Base-by-base conservation (phyloP, 106 monocot species). In the Vanilla planifolia region DNA sequence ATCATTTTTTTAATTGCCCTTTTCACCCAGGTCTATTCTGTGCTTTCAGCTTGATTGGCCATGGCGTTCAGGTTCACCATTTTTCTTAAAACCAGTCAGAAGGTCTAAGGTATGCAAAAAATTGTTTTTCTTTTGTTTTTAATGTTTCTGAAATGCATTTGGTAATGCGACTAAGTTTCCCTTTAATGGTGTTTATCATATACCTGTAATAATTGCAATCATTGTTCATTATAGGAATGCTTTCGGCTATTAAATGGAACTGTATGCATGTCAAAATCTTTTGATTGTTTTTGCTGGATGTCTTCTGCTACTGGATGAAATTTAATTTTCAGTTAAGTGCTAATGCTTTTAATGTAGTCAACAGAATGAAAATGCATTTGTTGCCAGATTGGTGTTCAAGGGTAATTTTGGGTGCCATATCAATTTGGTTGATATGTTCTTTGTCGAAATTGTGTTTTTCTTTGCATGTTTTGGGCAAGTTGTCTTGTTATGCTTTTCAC, bases 21-120 rank as follows among this genome's bases (percentile, higher is more conserved):
- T 43, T 62, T 53, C 29, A 53, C 3, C 13, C 26, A 98, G 96
- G 96, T 98, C 91, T 24, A 62, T 63, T 50, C 56, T 79, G 33
- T 98, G 87, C 58, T 85, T 98, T 71, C 75, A 75, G 48, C 84
- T 98, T 73, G 35, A 79, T 22, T 98, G 96, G 96, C 96, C 91
- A 23, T 98, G 90, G 96, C 63, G 62, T 5, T 60, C 73, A 25
- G 71, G 43, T 56, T 75, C 84, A 39, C 66, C 81, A 11, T 98
- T 98, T 77, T 91, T 98, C 59, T 72, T 60, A 23, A 87, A 85
- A 55, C 79, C 96, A 20, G 74, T 25, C 13, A 73, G 25, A 64
- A 67, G 48, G 41, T 36, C 57, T 64, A 79, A 81, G 84, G 96
- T 98, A 3, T 42, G 63, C 43, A 5, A 4, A 5, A 46, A 2